Evolutionary conservation across 1,284 basidiomycete genomes (phyloP).

Genomic region (Ceratobasidium sp.): DNA sequence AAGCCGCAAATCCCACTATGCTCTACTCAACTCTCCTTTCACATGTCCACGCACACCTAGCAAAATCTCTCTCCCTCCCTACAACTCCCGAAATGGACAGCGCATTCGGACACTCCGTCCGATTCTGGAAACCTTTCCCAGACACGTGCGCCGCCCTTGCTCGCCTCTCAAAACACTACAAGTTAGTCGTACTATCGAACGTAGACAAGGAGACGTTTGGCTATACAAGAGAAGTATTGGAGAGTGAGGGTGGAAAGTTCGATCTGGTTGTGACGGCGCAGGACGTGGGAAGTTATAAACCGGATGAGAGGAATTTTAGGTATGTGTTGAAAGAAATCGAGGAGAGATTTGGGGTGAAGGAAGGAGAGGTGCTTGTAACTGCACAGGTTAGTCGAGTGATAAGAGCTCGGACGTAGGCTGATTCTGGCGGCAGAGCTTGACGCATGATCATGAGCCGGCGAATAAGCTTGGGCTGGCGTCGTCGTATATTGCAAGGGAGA

Average conservation of each 20-base stretch:
- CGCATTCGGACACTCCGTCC: conserved; percentile 68
- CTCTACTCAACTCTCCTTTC: conserved; percentile 70
- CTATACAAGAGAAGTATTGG: conserved; percentile 67
- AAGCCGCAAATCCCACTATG: conserved; percentile 66
- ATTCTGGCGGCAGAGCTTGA: no score
- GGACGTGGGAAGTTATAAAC: conserved; percentile 75
- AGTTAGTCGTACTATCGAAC: conserved; percentile 77
- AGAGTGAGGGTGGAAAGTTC: conserved; percentile 65
- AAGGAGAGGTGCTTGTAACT: conserved; percentile 64
- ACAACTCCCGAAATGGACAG: conserved; percentile 49
- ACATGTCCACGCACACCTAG: conserved; percentile 61
- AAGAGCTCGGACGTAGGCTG: no score
- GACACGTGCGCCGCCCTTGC: conserved; percentile 71
- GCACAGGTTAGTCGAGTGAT: no score
- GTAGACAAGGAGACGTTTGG: conserved; percentile 71
- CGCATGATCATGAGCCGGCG: conserved; percentile 68
- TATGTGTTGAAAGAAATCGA: conserved; percentile 62
- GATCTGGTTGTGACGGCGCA: conserved; percentile 72
- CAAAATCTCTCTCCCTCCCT: conserved; percentile 50
- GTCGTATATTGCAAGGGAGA: conserved; percentile 70
- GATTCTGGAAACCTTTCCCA: conserved; percentile 70
- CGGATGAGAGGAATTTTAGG: conserved; percentile 53
- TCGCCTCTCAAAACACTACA: conserved; percentile 67
- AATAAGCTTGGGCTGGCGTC: conserved; percentile 62
- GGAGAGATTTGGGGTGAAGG: conserved; percentile 58